Percentiles rank a stretch among this genome's conserved stretches.
Evolutionary conservation across 2,329 filamentous ascomycete species (phyloP).

Genomic region (Penicillium sp.): DNA sequence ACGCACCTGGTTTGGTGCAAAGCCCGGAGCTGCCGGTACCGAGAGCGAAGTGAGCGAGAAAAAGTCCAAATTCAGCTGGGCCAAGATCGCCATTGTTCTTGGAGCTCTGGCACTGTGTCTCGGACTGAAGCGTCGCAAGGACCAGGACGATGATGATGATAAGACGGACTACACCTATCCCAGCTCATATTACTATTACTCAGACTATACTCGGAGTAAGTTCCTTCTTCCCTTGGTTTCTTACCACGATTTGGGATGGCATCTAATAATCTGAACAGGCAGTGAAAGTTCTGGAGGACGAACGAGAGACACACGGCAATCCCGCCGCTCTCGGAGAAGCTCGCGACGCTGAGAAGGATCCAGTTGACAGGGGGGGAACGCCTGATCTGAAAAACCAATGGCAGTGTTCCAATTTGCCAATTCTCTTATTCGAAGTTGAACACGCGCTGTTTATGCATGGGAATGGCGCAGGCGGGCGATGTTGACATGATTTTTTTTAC

Average conservation of each 20-base stretch:
- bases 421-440: background rate
- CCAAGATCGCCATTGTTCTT: conserved; percentile 38
- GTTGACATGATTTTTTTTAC: conserved; percentile 9
- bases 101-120: conserved; percentile 42
- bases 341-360: conserved; percentile 23
- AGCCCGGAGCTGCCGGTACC: conserved; percentile 25
- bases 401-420: background rate
- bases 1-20: conserved; percentile 39
- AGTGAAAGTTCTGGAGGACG: conserved; percentile 41
- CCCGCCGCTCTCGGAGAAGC: conserved; percentile 25
- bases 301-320: conserved; percentile 29
- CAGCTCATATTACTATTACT: conserved; percentile 41
- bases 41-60: conserved; percentile 28
- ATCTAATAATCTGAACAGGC: conserved; percentile 26
- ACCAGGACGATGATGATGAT: conserved; percentile 32
- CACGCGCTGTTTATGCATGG: conserved; percentile 12
- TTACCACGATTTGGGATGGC: background rate
- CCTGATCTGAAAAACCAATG: too few relatives aligned
- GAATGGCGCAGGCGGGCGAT: conserved; percentile 12
- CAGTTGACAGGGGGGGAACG: too few relatives aligned
- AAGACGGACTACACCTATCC: conserved; percentile 37
- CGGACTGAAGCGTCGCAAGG: conserved; percentile 39
- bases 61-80: conserved; percentile 34
- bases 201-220: conserved; percentile 40
- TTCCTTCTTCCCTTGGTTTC: conserved; percentile 1